These are phyloP conservation scores for Teratosphaeria gauchensis DNA, from an alignment of 2,329 filamentous ascomycete species.

Conservation along the genomic window DNA sequence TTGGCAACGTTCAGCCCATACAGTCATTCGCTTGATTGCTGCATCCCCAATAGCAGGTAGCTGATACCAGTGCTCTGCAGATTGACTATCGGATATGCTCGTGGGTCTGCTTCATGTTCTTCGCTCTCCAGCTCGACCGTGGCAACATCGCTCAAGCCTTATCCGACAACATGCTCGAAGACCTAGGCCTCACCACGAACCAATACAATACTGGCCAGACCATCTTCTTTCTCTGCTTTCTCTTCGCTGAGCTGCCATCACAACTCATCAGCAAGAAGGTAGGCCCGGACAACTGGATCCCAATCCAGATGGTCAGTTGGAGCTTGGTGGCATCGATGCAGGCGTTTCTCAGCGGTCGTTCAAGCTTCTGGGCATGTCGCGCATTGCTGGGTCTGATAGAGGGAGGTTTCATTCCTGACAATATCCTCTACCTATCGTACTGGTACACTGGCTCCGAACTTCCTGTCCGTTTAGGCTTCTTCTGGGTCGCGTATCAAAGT, in stretches of 20 bases:
- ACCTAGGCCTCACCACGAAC: conserved; percentile 39
- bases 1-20: background rate
- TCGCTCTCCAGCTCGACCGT: conserved; percentile 46
- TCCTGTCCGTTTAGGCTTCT: conserved; percentile 55
- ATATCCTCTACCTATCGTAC: conserved; percentile 59
- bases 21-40: no score
- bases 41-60: no score
- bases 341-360: conserved; percentile 23
- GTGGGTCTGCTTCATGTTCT: conserved; percentile 47
- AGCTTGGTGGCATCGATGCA: conserved; percentile 32
- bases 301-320: conserved; percentile 33
- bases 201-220: conserved; percentile 40
- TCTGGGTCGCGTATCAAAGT: conserved; percentile 55
- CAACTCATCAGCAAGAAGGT: conserved; percentile 38
- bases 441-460: conserved; percentile 66
- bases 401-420: conserved; percentile 51
- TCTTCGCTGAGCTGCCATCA: conserved; percentile 36
- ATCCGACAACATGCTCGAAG: conserved; percentile 35
- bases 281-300: conserved; percentile 36
- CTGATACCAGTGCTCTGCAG: conserved; percentile 16
- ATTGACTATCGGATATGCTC: conserved; percentile 43
- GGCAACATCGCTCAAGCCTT: conserved; percentile 32
- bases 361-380: conserved; percentile 30
- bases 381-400: conserved; percentile 33
- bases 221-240: conserved; percentile 74